Evolutionary conservation across 805 yeast species (phyloP).

Genomic region (Ogataea philodendri): DNA sequence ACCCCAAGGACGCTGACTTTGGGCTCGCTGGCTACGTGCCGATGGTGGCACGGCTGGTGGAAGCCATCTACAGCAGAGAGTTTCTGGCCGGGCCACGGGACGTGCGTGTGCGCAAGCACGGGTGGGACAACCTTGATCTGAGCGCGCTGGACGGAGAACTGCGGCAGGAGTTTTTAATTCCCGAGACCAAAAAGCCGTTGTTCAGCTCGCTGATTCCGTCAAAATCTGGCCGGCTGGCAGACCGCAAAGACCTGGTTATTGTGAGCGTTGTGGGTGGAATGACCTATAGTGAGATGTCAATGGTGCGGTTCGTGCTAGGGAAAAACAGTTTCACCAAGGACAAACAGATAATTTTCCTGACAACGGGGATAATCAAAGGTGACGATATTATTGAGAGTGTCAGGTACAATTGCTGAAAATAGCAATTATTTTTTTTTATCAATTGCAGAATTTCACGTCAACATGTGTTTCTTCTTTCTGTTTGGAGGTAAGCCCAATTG

Average conservation of each 20-base stretch:
- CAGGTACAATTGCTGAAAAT: conserved; percentile 4
- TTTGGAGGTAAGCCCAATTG: conserved; percentile 25
- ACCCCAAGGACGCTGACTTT: conserved; percentile 51
- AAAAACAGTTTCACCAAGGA: conserved; percentile 33
- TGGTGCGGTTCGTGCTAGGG: conserved; percentile 59
- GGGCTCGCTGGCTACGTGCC: conserved; percentile 86
- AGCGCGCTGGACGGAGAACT: conserved; percentile 42
- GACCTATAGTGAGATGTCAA: conserved; percentile 79
- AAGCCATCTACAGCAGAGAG: conserved; percentile 60
- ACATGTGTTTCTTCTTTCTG: conserved; percentile 22
- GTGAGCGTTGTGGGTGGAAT: conserved; percentile 78
- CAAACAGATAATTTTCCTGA: conserved; percentile 41
- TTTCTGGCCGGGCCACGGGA: conserved; percentile 38
- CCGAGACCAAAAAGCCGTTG: conserved; percentile 29
- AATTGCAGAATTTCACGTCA: neutral
- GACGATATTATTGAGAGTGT: conserved; percentile 29
- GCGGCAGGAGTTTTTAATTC: conserved; percentile 30
- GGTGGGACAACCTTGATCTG: conserved; percentile 42
- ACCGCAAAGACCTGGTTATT: conserved; percentile 36
- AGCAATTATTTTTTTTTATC: conserved; percentile 4
- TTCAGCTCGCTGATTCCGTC: conserved; percentile 29
- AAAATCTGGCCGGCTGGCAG: conserved; percentile 18
- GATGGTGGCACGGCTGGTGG: conserved; percentile 63
- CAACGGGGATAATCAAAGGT: conserved; percentile 44
- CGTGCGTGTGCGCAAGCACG: conserved; percentile 36